These are phyloP conservation scores for Echria macrotheca DNA, from an alignment of 495 filamentous ascomycete genomes.

Conservation along the genomic window DNA sequence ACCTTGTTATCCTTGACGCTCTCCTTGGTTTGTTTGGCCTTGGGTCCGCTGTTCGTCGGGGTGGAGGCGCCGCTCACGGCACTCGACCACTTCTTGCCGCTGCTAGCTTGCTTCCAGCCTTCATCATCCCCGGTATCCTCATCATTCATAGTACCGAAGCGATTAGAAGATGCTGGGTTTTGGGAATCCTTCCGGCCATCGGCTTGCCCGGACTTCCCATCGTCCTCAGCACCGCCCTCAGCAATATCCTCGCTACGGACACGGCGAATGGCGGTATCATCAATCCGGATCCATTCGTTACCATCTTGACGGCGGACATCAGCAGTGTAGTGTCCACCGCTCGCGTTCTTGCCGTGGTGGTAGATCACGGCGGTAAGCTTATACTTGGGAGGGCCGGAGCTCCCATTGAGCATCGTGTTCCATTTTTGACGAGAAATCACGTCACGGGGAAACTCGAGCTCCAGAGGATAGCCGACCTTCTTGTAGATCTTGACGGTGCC, in stretches of 20 bases:
- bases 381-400: conserved; percentile 66
- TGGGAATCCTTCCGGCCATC: conserved; percentile 36
- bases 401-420: conserved; percentile 54
- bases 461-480: conserved; percentile 89
- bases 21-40: conserved; percentile 61
- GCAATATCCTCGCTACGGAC: conserved; percentile 87
- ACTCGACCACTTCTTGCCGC: conserved; percentile 60
- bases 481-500: conserved; percentile 99
- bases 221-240: conserved; percentile 75
- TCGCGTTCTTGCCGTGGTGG: conserved; percentile 93
- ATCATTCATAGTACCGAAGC: conserved; percentile 64
- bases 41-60: conserved; percentile 45
- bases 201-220: conserved; percentile 56
- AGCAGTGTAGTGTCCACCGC: conserved; percentile 93
- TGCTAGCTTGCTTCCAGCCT: conserved; percentile 82
- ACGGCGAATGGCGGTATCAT: conserved; percentile 86
- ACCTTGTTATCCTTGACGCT: conserved; percentile 88
- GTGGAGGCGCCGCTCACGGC: conserved; percentile 53
- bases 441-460: conserved; percentile 89
- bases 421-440: conserved; percentile 76
- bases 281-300: conserved; percentile 89
- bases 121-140: conserved; percentile 64
- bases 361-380: conserved; percentile 88
- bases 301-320: conserved; percentile 92
- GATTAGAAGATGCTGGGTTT: conserved; percentile 41